Evolutionary conservation across 2,329 filamentous ascomycete species (phyloP), one percentile per base, ranked within the genome.

Genomic region (Cladophialophora immunda): DNA sequence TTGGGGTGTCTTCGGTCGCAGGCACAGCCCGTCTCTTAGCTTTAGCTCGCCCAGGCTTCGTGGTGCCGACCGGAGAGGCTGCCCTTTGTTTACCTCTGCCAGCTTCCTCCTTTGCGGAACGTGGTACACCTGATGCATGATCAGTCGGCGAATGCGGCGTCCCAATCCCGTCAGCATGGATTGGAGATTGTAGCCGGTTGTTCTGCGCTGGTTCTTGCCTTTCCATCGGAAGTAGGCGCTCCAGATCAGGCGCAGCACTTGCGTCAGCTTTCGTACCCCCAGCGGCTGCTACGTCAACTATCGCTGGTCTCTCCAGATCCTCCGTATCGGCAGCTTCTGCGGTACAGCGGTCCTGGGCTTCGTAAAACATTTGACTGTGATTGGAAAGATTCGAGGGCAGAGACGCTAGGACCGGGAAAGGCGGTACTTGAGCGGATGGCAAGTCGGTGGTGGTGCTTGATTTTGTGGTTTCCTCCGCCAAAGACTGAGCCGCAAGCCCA

Each of bases 11-110:
- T 34, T 68, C 45, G 38, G 62, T 58, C 34, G 34, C 52, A 47
- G 72, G 71, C 17, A 70, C 69, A 25, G 68, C 62, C 41, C 66
- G 75, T 68, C 69, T 77, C 62, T 41, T 71, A 63, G 59, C 71
- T 32, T 70, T 75, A 36, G 55, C 53, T n/a, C 29, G 60, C 65
- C 65, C 29, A 30, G 15, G 7, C 66, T 71, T 54, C 22, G 53
- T 64, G n/a, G 38, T 54, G 7, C 27, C 53, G 27, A 25, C 52
- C 9, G 65, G 53, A 58, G 64, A 52, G 22, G 29, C 27, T 17
- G 17, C 19, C 30, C 58, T 50, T 56, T 53, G 25, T 17, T 9
- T 17, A 30, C 38, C 54, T 67, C 74, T 77, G n/a, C 72, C 69
- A 19, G 76, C 76, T 68, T 29, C 65, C 45, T 52, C 25, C 29